Evolutionary conservation across 495 filamentous ascomycete genomes (phyloP).

Genomic region (Aspergillus heteromorphus): DNA sequence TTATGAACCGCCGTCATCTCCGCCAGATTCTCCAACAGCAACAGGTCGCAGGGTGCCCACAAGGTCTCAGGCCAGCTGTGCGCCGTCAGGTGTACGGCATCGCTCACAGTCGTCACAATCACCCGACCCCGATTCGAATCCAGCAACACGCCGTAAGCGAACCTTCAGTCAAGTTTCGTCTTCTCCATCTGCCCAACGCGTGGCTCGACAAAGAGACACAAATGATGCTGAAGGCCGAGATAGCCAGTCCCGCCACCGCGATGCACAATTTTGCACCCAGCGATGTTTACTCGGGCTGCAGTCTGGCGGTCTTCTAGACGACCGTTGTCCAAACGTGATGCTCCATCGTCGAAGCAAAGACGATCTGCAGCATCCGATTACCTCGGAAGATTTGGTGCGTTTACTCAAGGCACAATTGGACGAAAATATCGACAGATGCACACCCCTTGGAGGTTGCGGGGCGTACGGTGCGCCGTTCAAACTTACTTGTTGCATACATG

Average conservation of each 20-base stretch:
- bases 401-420: slow-evolving; percentile 21
- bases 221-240: slow-evolving; percentile 6
- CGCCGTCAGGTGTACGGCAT: no score
- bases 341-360: slow-evolving; percentile 22
- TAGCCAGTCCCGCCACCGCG: slow-evolving; percentile 2
- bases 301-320: slow-evolving; percentile 27
- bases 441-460: slow-evolving; percentile 17
- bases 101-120: slow-evolving; percentile 9
- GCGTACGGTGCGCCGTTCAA: slow-evolving; percentile 34
- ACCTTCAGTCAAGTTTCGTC: slow-evolving; percentile 20
- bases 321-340: slow-evolving; percentile 36
- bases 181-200: not conserved
- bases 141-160: slow-evolving; percentile 20
- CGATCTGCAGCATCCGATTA: slow-evolving; percentile 16
- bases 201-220: slow-evolving; percentile 1
- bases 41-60: not conserved
- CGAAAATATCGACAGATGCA: slow-evolving; percentile 23
- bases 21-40: no score
- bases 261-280: slow-evolving; percentile 39
- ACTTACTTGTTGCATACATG: slow-evolving; percentile 32
- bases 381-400: slow-evolving; percentile 8
- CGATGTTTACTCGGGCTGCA: slow-evolving; percentile 41
- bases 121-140: slow-evolving; percentile 20
- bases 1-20: not conserved
- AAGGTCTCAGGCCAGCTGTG: no score